Base-by-base conservation (phyloP, 2,329 filamentous ascomycete genomes). In the Fusarium haematococcum region DNA sequence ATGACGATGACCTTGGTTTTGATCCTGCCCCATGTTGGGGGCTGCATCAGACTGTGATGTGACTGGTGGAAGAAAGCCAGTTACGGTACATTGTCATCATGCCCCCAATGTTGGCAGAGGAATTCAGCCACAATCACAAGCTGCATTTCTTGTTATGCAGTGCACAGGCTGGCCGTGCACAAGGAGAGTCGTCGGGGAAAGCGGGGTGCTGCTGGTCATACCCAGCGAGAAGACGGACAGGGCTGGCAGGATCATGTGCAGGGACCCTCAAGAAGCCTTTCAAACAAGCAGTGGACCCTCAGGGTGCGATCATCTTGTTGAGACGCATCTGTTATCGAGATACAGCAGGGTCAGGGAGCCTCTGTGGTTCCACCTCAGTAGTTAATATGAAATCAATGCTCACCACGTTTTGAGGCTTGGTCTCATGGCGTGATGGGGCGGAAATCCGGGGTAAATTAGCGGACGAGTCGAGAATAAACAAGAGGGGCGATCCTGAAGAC, bases 11-110 rank as follows among this genome's bases (percentile, higher is more conserved):
- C 52, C 37, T 56, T n/a, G 63, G 71, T 65, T 74, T 74, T 74
- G 71, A 43, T 37, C 14, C 27, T 66, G 56, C 71, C 71, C 71
- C 71, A 74, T 65, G 71, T 75, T 74, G 6, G 71, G 71, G 71
- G 71, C 58, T 67, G 56, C 35, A 43, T 63, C n/a, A 69, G n/a
- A 9, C 41, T 56, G 25, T 50, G 45, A 75, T 69, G n/a, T 69
- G 23, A 74, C 65, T 74, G 71, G 71, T 74, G 71, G 71, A 73
- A 74, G 23, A 74, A 69, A 65, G 35, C 3, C 1, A 5, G 30
- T 27, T 16, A 32, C 48, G 18, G 11, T 10, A 32, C 35, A 27
- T 33, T 16, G 33, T 25, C 23, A 16, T 35, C 60, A 58, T 52
- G 16, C 71, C 71, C 71, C 71, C 71, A 74, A 74, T 16, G 4